A percentile compares a stretch with the other conserved stretches of the same genome.
phyloP scores from a whole-genome alignment of 139 green algal genomes.

The Chlorella sorokiniana region DNA sequence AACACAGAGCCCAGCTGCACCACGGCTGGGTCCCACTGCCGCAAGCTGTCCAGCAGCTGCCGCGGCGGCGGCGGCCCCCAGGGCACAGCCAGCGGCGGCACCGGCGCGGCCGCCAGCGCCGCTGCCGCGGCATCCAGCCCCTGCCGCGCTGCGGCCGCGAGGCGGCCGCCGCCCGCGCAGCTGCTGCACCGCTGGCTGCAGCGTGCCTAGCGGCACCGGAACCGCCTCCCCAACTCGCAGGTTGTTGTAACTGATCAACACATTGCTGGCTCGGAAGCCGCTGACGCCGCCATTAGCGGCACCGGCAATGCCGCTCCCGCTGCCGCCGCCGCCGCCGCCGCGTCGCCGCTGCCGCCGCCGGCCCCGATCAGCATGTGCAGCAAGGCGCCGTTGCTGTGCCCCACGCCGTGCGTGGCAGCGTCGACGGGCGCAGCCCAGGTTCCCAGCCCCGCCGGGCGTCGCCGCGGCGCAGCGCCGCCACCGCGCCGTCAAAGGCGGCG shows the following conservation, averaged over 20 bases:
- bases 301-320: neutral
- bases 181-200: conserved; percentile 49
- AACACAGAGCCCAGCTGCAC: conserved; percentile 86
- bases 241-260: conserved; percentile 93
- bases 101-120: neutral
- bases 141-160: neutral
- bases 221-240: conserved; percentile 63
- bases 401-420: conserved; percentile 82
- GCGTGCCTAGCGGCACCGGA: conserved; percentile 75
- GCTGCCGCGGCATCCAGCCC: neutral
- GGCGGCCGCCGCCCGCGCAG: conserved; percentile 15
- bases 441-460: neutral
- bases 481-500: conserved; percentile 69
- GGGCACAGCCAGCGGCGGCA: neutral
- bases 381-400: conserved; percentile 85
- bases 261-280: conserved; percentile 67
- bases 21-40: conserved; percentile 76
- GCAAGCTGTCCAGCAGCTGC: conserved; percentile 8
- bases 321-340: neutral
- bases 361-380: conserved; percentile 75
- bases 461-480: conserved; percentile 44
- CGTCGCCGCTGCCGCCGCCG: neutral
- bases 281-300: neutral
- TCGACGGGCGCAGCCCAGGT: conserved; percentile 3
- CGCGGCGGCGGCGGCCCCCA: neutral